Conservation (phyloP, 202 grass and related monocot genomes). For the Miscanthus sacchariflorus region DNA sequence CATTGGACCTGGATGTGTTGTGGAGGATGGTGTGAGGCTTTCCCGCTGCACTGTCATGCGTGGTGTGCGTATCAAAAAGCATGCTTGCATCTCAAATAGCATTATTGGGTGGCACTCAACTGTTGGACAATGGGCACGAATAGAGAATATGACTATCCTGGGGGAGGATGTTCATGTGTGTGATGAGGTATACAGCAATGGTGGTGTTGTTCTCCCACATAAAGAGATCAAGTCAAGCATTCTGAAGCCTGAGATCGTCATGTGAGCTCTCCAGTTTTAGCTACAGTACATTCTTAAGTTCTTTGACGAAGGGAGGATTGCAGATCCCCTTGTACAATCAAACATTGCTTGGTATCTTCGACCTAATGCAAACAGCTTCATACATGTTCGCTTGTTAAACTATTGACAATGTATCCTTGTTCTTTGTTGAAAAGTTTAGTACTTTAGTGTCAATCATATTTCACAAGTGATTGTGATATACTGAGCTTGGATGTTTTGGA, state of each 20-base stretch:
- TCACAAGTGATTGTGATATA: conserved; percentile 3
- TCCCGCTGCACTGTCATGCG: conserved; percentile 83
- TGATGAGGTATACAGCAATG: conserved; percentile 86
- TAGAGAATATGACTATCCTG: conserved; percentile 82
- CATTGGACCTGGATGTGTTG: conserved; percentile 71
- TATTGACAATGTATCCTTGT: conserved; percentile 41
- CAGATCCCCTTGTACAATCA: background rate
- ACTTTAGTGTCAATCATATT: background rate
- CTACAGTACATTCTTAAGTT: conserved; percentile 27
- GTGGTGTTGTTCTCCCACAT: conserved; percentile 79
- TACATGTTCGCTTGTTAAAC: conserved; percentile 17
- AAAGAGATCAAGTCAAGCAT: conserved; percentile 91
- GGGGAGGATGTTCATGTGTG: conserved; percentile 82
- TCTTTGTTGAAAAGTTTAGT: conserved; percentile 9
- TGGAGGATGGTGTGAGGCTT: conserved; percentile 83
- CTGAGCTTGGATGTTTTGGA: conserved; percentile 20
- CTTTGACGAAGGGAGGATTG: background rate
- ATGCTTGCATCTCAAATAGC: conserved; percentile 75
- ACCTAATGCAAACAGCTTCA: conserved; percentile 41
- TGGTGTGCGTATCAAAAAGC: conserved; percentile 73
- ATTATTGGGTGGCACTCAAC: conserved; percentile 85
- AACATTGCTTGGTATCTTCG: conserved; percentile 26
- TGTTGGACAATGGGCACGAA: conserved; percentile 70
- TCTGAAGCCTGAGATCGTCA: conserved; percentile 85
- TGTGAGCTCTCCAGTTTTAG: conserved; percentile 55